Base-by-base conservation (phyloP, 257 asterid species). In the Perilla frutescens region DNA sequence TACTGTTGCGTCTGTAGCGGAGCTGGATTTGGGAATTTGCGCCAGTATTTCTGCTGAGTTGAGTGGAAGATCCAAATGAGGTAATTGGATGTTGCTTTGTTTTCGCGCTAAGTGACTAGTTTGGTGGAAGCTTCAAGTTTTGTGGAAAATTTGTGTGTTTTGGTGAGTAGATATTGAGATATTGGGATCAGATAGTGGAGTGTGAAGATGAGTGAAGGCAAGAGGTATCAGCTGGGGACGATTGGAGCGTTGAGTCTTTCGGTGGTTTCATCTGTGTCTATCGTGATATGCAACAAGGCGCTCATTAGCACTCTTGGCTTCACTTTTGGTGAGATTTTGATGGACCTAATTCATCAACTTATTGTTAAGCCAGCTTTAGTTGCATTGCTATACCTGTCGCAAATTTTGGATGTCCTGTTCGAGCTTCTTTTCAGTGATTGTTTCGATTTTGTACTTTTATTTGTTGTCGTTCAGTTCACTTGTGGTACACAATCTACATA, bases 271-370 rank as follows among this genome's bases (percentile, higher is more conserved):
- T 84, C 88, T 7, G 88, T 84, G 70, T 84, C 88, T 34, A 84
- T 84, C 47, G 88, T 84, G 73, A 84, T 84, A 47, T 84, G 88
- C 77, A 81, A 84, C 77, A 84, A 84, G 84, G 88, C 88, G 49
- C 88, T 84, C 29, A 84, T 84, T 72, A 84, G 88, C 79, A 81
- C 84, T 13, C 83, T 84, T 47, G 81, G 86, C 71, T 81, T 84
- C 84, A 81, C 74, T 71, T 84, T 84, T 43, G 88, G 88, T 84
- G 76, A 72, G 88, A 66, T 48, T 62, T 55, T 45, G 34, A 29
- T 66, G 50, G 54, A 43, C 47, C 37, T 40, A 15, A 70, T 29
- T 70, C 58, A 49, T 72, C 59, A 10, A 4, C 63, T 55, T 31
- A 47, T 44, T 45, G 63, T 51, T 53, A n/a, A 41, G 69, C 20